phyloP scores from a whole-genome alignment of 305 asterid genomes.

The Striga hermonthica region DNA sequence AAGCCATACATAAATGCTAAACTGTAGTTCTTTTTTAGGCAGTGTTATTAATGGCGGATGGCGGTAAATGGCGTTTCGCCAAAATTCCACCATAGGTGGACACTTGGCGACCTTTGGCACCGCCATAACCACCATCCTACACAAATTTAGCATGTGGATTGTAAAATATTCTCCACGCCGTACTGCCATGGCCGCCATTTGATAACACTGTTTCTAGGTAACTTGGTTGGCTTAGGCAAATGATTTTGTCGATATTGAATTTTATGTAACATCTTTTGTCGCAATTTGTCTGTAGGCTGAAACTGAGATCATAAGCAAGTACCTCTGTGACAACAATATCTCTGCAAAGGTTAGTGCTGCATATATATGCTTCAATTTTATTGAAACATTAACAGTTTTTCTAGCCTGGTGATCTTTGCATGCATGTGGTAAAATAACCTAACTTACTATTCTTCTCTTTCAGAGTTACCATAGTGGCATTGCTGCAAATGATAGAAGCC shows the following conservation, averaged over 20 bases:
- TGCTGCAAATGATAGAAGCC: slow-evolving; percentile 77
- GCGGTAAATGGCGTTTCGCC: too few relatives aligned
- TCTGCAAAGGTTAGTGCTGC: slow-evolving; percentile 72
- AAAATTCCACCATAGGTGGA: too few relatives aligned
- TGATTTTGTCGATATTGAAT: slow-evolving; percentile 3
- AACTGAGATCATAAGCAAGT: slow-evolving; percentile 91
- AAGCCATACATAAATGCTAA: too few relatives aligned
- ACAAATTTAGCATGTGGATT: too few relatives aligned
- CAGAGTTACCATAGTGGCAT: slow-evolving; percentile 96
- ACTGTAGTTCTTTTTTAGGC: too few relatives aligned
- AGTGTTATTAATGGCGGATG: too few relatives aligned
- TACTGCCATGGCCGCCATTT: too few relatives aligned
- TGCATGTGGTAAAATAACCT: slow-evolving; percentile 15
- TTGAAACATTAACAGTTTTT: slow-evolving; percentile 27
- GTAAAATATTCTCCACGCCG: too few relatives aligned
- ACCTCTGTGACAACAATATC: slow-evolving; percentile 68
- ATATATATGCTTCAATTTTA: slow-evolving; percentile 34
- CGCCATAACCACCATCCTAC: too few relatives aligned
- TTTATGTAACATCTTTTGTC: slow-evolving; percentile 25
- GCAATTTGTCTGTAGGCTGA: slow-evolving; percentile 56
- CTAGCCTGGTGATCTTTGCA: slow-evolving; percentile 29
- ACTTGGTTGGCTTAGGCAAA: background rate
- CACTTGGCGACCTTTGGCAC: too few relatives aligned
- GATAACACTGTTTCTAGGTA: too few relatives aligned
- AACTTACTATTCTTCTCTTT: slow-evolving; percentile 29